Base-by-base conservation (phyloP, 164 flowering plant species). In the Chloranthus sessilifolius region DNA sequence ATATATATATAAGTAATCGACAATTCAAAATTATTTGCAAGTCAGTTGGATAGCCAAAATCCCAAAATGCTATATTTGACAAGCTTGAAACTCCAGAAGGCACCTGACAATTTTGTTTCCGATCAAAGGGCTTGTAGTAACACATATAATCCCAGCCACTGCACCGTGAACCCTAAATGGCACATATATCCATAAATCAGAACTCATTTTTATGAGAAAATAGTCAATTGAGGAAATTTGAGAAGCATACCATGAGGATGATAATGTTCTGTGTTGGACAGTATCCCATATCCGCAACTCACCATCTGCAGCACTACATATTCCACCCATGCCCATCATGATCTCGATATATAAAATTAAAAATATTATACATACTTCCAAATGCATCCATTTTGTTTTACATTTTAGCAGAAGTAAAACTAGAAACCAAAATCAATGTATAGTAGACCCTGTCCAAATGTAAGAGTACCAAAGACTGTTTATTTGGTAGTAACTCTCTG, bases 201-300 rank as follows among this genome's bases (percentile, higher is more conserved):
- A 3, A 12, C 27, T 21, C 15, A 43, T 19, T n/a, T 11, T 4
- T 22, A 7, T 26, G 33, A n/a, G 19, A 51, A 10, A 7, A 51
- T 2, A n/a, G 2, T 8, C 33, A 24, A 9, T 8, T 4, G 15
- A 7, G n/a, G 22, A 25, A 19, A 26, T 17, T 19, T 15, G n/a
- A 52, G 24, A 52, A 47, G n/a, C 43, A 38, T 65, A 86, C 97
- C 95, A 79, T 3, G 84, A 58, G 14, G 96, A 92, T 3, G 95
- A 76, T 15, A 82, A 10, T 0, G 89, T 86, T 21, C 95, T 72
- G 53, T 74, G 85, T 62, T 82, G 95, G 28, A 77, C 27, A 0
- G 81, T 67, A 38, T 92, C 85, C 96, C 95, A 86, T 48, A 84
- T 74, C 44, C 95, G 69, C 74, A 88, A 55, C 69, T 88, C 95